Evolutionary conservation across 1,284 basidiomycete genomes (phyloP).

Genomic region (Sporisorium exsertum): DNA sequence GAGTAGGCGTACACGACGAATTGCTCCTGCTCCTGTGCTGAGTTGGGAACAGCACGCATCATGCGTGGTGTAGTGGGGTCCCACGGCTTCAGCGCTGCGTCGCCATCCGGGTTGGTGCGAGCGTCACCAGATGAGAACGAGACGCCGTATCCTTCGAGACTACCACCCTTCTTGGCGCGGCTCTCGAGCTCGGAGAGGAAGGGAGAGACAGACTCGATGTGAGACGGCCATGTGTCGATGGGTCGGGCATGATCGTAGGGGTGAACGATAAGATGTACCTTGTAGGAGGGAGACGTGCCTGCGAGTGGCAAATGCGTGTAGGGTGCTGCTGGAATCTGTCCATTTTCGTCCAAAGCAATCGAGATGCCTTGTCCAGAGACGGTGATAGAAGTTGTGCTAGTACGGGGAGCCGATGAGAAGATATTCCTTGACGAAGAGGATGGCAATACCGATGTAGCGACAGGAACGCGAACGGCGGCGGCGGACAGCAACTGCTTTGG

Average conservation of each 20-base stretch:
- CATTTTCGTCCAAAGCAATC: slow-evolving; percentile 51
- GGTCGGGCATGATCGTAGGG: slow-evolving; percentile 47
- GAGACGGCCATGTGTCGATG: slow-evolving; percentile 55
- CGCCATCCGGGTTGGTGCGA: background rate
- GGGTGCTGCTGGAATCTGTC: slow-evolving; percentile 54
- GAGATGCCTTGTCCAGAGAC: slow-evolving; percentile 45
- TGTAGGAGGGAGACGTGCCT: slow-evolving; percentile 58
- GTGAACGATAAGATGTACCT: slow-evolving; percentile 59
- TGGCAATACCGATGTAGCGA: background rate
- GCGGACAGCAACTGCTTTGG: slow-evolving; percentile 7
- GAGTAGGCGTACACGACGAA: slow-evolving; percentile 56
- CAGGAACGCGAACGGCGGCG: background rate
- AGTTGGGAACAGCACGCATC: slow-evolving; percentile 53
- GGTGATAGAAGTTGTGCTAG: background rate
- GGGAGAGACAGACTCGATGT: slow-evolving; percentile 56
- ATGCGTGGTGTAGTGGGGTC: slow-evolving; percentile 52
- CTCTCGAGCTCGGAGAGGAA: slow-evolving; percentile 60
- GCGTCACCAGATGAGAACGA: slow-evolving; percentile 49
- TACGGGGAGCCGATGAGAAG: slow-evolving; percentile 14
- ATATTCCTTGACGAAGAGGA: slow-evolving; percentile 9
- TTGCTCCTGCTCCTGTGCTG: slow-evolving; percentile 52
- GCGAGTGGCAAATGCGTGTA: slow-evolving; percentile 58
- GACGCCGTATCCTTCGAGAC: slow-evolving; percentile 60
- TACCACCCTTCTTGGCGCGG: slow-evolving; percentile 49
- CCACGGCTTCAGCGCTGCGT: slow-evolving; percentile 41